Conservation (phyloP, 306 rosid species). For the Cercis canadensis region DNA sequence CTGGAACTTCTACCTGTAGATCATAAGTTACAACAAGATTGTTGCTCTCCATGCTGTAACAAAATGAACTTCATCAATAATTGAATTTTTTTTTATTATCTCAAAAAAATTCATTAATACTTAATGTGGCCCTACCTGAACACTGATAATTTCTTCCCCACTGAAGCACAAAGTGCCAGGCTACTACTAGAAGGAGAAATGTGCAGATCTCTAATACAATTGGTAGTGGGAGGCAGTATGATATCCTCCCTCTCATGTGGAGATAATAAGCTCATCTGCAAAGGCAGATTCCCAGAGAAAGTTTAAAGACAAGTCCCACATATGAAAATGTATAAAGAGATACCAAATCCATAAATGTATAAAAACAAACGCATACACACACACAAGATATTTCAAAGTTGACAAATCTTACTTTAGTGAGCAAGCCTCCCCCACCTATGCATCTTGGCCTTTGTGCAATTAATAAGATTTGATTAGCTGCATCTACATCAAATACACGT, state of each 20-base stretch:
- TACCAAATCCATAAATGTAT: slow-evolving; percentile 22
- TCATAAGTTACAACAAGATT: slow-evolving; percentile 67
- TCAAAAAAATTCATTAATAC: slow-evolving; percentile 24
- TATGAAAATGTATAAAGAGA: slow-evolving; percentile 11
- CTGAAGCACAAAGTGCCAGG: slow-evolving; percentile 73
- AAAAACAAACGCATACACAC: background rate
- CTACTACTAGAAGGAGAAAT: slow-evolving; percentile 61
- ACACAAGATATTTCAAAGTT: slow-evolving; percentile 23
- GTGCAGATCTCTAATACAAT: slow-evolving; percentile 69
- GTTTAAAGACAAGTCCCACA: slow-evolving; percentile 22
- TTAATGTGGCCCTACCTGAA: slow-evolving; percentile 62
- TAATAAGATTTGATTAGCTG: slow-evolving; percentile 66
- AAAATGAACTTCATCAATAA: slow-evolving; percentile 40
- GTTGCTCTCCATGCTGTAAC: slow-evolving; percentile 76
- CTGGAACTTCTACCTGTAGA: slow-evolving; percentile 62
- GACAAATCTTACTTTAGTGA: slow-evolving; percentile 71
- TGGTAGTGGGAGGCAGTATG: slow-evolving; percentile 61
- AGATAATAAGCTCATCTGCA: slow-evolving; percentile 82
- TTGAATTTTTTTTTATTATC: background rate
- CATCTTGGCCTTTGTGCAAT: slow-evolving; percentile 68
- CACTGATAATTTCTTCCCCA: slow-evolving; percentile 76
- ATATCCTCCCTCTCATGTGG: slow-evolving; percentile 83
- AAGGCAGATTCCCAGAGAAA: slow-evolving; percentile 36
- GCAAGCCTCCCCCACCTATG: slow-evolving; percentile 51
- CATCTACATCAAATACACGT: slow-evolving; percentile 70